Conservation (phyloP, 441 rosid species). For the Gossypium trilobum region DNA sequence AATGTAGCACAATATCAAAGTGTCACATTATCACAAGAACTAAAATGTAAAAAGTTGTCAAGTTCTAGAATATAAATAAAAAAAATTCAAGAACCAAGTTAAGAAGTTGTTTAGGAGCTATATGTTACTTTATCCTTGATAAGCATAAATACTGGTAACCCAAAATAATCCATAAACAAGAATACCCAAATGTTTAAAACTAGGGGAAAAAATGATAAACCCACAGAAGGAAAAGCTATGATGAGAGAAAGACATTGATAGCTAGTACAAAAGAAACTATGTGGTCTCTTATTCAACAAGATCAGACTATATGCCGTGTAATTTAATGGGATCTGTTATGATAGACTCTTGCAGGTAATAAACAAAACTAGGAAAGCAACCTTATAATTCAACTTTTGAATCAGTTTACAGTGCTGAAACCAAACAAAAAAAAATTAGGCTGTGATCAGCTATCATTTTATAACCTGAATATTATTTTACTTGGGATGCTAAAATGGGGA, state of each 20-base stretch:
- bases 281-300: background rate
- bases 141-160: no score
- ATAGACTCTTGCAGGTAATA: background rate
- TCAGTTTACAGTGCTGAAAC: constrained; percentile 10
- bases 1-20: no score
- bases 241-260: background rate
- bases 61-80: no score
- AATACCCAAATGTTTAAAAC: background rate
- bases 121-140: no score
- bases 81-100: no score
- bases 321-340: background rate
- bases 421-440: background rate
- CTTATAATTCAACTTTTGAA: constrained; percentile 4
- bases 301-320: background rate
- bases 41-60: no score
- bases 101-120: no score
- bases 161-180: background rate
- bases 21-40: no score
- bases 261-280: background rate
- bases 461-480: background rate
- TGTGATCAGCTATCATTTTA: background rate
- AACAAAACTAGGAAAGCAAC: background rate
- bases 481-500: background rate
- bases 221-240: background rate
- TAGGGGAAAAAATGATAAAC: background rate